Evolutionary conservation across 148 eudicot species (phyloP).

Genomic region (Mesembryanthemum crystallinum): DNA sequence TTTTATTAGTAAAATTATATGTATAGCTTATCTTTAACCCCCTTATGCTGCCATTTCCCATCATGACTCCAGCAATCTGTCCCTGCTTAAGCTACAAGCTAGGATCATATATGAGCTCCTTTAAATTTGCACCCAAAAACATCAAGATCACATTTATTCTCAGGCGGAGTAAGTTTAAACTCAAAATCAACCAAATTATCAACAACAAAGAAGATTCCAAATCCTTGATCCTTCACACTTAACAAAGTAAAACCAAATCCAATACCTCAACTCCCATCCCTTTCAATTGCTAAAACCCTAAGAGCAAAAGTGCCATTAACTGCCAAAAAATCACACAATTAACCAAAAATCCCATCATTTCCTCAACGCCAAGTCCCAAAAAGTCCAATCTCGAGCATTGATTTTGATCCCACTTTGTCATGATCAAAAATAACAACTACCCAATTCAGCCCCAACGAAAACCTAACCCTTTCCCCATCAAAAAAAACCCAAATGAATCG

Average conservation of each 20-base stretch:
- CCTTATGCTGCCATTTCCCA: neutral
- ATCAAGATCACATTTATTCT: neutral
- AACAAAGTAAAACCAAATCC: neutral
- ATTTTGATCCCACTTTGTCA: neutral
- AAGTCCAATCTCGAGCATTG: neutral
- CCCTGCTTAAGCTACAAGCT: neutral
- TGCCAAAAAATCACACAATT: neutral
- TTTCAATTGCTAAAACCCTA: neutral
- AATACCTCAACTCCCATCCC: neutral
- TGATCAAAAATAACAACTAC: neutral
- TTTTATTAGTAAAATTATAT: neutral
- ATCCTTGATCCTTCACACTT: neutral
- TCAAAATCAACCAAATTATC: neutral
- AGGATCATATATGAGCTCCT: neutral
- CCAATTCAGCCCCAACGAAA: slow-evolving; percentile 2
- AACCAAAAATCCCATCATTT: neutral
- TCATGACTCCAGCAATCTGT: neutral
- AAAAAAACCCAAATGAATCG: neutral
- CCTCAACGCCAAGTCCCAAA: too few relatives aligned
- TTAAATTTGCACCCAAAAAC: neutral
- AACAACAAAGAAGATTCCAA: neutral
- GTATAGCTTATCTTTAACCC: neutral
- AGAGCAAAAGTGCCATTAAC: neutral
- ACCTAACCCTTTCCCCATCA: neutral
- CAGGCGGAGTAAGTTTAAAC: neutral